Evolutionary conservation across 2,329 filamentous ascomycete species (phyloP).

Genomic region (Exophiala lecanii-corni): DNA sequence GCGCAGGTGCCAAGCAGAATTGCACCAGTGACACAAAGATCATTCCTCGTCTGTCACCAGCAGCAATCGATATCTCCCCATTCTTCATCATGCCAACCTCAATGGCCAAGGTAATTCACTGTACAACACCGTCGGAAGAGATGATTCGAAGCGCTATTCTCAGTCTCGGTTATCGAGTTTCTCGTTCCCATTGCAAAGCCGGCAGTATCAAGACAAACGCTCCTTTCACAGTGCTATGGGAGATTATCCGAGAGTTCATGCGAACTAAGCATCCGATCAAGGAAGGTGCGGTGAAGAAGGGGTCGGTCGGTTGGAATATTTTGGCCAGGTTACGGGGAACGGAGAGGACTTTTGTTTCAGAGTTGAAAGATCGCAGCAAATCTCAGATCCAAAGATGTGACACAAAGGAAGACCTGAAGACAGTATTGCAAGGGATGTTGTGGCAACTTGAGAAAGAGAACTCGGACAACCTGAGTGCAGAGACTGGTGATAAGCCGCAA

Average conservation of each 20-base stretch:
- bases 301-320: slow-evolving; percentile 68
- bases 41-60: slow-evolving; percentile 52
- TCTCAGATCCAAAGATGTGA: slow-evolving; percentile 31
- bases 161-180: slow-evolving; percentile 74
- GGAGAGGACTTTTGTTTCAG: slow-evolving; percentile 31
- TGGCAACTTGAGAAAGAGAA: slow-evolving; percentile 31
- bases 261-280: slow-evolving; percentile 75
- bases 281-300: slow-evolving; percentile 62
- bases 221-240: slow-evolving; percentile 85
- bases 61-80: slow-evolving; percentile 66
- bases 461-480: slow-evolving; percentile 23
- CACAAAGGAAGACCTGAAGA: slow-evolving; percentile 37
- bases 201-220: slow-evolving; percentile 93
- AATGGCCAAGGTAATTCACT: slow-evolving; percentile 72
- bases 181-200: slow-evolving; percentile 81
- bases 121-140: slow-evolving; percentile 72
- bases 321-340: slow-evolving; percentile 41
- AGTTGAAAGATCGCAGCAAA: slow-evolving; percentile 37
- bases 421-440: slow-evolving; percentile 41
- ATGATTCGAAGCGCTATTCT: slow-evolving; percentile 75
- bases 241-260: slow-evolving; percentile 88
- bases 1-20: background rate
- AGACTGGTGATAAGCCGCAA: slow-evolving; percentile 26
- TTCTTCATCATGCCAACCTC: slow-evolving; percentile 81
- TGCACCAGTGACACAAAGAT: slow-evolving; percentile 26